phyloP scores from a whole-genome alignment of 2,329 filamentous ascomycete species.

The Botrytis byssoidea region DNA sequence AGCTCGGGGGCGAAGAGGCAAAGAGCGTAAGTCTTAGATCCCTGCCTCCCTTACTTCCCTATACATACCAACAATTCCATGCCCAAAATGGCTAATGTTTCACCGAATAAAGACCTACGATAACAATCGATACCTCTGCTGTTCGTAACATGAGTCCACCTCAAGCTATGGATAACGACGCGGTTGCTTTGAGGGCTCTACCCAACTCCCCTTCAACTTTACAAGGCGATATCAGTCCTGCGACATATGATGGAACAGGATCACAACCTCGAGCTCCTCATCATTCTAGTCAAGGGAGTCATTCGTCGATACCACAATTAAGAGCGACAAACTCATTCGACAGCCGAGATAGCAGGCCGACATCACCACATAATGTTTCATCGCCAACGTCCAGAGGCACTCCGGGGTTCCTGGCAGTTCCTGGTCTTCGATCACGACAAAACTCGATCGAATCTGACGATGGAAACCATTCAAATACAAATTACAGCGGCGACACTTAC shows the following conservation, averaged over 20 bases:
- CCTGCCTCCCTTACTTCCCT: constrained; percentile 19
- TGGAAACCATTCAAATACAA: constrained; percentile 46
- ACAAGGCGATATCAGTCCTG: constrained; percentile 39
- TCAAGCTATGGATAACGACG: constrained; percentile 38
- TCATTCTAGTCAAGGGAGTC: constrained; percentile 35
- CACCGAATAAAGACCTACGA: constrained; percentile 45
- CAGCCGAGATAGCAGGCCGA: constrained; percentile 59
- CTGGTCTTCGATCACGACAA: constrained; percentile 60
- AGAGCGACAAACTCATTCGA: constrained; percentile 58
- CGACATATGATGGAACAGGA: constrained; percentile 36
- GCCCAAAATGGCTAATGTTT: constrained; percentile 11
- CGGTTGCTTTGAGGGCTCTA: constrained; percentile 39
- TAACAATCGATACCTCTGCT: constrained; percentile 56
- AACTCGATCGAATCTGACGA: constrained; percentile 64
- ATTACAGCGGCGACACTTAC: constrained; percentile 43
- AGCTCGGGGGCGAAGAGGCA: constrained; percentile 36
- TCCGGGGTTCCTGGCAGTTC: constrained; percentile 60
- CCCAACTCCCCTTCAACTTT: constrained; percentile 40
- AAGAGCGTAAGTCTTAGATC: constrained; percentile 38
- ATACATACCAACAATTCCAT: constrained; percentile 28
- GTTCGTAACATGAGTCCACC: constrained; percentile 42
- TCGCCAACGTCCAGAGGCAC: constrained; percentile 55
- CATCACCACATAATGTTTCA: constrained; percentile 66
- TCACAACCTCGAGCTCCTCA: constrained; percentile 29
- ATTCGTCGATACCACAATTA: constrained; percentile 45